Base-by-base conservation (phyloP, 2,329 filamentous ascomycete species). In the Gaeumannomyces tritici region DNA sequence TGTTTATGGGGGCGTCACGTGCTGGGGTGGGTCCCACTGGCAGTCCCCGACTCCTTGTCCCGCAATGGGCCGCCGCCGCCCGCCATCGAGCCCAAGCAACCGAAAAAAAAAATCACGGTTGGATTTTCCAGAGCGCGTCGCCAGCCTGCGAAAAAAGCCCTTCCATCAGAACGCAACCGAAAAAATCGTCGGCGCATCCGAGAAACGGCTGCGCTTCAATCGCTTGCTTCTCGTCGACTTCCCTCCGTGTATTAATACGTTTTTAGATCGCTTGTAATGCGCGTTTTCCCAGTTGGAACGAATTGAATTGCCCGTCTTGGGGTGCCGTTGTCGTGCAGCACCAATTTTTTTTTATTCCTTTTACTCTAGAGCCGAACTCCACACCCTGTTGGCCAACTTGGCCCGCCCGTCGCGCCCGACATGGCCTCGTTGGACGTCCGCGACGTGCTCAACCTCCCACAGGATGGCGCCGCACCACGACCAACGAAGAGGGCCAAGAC, bases 361-460 rank as follows among this genome's bases (percentile, higher is more conserved):
- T 35, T 35, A 13, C 15, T 5, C 5, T 35, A 15, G 31, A 35
- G 33, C 33, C 33, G 33, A 42, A 42, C 35, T 42, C 35, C 35
- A 42, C 35, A 18, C 35, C 35, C 35, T 42, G 35, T 42, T 42
- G 35, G 35, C 35, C 35, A 42, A 42, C 35, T 5, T 6, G 35
- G 35, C 15, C 35, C 35, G 33, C 13, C 33, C 33, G 18, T 35
- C 9, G 12, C 33, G 13, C 66, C 67, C 70, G 79, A 70, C 66
- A 90, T 90, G 87, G 82, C 88, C 65, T 88, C 88, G 66, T 84
- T 87, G 73, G 91, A 96, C 80, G 85, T 96, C 69, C 91, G 90
- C 77, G 91, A 96, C 74, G 90, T 96, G 72, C 86, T 96, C 71
- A 91, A 93, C 74, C 80, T 96, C 72, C 88, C 88, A 60, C 79